Evolutionary conservation across 345 rosid species (phyloP).

Genomic region (Arabidopsis arenosa): DNA sequence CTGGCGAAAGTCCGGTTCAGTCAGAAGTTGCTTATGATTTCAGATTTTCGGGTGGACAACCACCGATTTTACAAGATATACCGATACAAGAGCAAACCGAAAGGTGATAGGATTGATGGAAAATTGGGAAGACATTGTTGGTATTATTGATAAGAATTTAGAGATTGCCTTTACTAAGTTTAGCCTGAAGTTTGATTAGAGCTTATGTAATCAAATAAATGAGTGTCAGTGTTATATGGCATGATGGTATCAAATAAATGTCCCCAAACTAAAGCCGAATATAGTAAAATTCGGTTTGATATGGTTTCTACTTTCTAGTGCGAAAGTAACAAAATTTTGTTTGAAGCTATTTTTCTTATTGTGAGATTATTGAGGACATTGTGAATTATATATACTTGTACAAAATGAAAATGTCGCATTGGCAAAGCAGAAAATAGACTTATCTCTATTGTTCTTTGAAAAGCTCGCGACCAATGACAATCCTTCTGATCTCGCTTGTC

Average conservation of each 20-base stretch:
- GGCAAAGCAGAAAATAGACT: not conserved
- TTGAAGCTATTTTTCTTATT: constrained; percentile 5
- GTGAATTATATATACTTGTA: constrained; percentile 3
- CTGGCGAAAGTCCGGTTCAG: not conserved
- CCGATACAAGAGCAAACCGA: not conserved
- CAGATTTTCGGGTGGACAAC: not conserved
- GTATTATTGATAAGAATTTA: not conserved
- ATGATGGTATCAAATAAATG: not conserved
- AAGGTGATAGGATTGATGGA: constrained; percentile 9
- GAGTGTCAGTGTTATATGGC: not conserved
- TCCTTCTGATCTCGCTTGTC: constrained; percentile 93
- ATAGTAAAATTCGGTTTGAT: not conserved
- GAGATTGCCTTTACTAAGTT: not conserved
- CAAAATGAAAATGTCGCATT: constrained; percentile 13
- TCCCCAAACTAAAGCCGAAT: not conserved
- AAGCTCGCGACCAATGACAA: constrained; percentile 88
- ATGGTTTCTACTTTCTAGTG: not conserved
- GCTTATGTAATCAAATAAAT: constrained; percentile 10
- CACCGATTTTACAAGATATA: constrained; percentile 26
- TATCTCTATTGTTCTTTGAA: constrained; percentile 62
- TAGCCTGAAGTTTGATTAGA: constrained; percentile 9
- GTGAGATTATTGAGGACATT: not conserved
- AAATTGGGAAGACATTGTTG: not conserved
- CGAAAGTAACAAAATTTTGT: not conserved
- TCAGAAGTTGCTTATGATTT: constrained; percentile 5